Percentiles rank a stretch among this genome's conserved stretches.
Conservation (phyloP, 495 filamentous ascomycete genomes). For the Aspergillus campestris region DNA sequence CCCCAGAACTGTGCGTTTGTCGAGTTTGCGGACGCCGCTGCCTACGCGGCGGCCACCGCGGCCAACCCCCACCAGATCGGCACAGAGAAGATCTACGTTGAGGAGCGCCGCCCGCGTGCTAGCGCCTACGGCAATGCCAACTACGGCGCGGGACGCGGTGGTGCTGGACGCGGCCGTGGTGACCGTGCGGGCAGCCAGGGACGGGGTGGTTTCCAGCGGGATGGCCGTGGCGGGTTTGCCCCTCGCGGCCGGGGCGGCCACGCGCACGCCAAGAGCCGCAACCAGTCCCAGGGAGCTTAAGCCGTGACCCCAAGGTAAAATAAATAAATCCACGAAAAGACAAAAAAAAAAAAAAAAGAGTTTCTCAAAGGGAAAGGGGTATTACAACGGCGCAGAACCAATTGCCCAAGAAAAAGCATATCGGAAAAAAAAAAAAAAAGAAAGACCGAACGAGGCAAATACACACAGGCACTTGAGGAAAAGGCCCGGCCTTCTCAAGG, state of each 20-base stretch:
- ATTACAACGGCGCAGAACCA: no score
- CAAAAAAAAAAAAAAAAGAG: not conserved
- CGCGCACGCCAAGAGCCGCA: constrained; percentile 39
- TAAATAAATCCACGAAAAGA: not conserved
- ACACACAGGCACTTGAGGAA: not conserved
- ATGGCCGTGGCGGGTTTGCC: constrained; percentile 49
- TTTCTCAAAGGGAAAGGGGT: no score
- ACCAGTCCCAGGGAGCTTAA: constrained; percentile 43
- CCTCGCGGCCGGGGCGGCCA: constrained; percentile 48
- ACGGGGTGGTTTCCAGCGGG: constrained; percentile 59
- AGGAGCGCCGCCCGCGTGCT: constrained; percentile 76
- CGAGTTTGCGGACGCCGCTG: constrained; percentile 73
- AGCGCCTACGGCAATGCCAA: constrained; percentile 51
- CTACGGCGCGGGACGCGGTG: constrained; percentile 52
- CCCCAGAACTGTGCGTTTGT: constrained; percentile 90
- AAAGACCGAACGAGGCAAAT: no score
- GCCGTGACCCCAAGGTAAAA: not conserved
- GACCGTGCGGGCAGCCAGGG: constrained; percentile 57
- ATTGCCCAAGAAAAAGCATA: no score
- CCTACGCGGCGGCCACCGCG: constrained; percentile 69
- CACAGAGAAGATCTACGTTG: constrained; percentile 72
- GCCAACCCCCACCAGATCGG: constrained; percentile 82
- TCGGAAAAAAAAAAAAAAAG: not conserved
- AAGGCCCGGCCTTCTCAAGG: not conserved
- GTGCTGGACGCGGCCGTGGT: constrained; percentile 56